Base-by-base conservation (phyloP, 2,329 filamentous ascomycete genomes). In the Lachnellula willkommii region DNA sequence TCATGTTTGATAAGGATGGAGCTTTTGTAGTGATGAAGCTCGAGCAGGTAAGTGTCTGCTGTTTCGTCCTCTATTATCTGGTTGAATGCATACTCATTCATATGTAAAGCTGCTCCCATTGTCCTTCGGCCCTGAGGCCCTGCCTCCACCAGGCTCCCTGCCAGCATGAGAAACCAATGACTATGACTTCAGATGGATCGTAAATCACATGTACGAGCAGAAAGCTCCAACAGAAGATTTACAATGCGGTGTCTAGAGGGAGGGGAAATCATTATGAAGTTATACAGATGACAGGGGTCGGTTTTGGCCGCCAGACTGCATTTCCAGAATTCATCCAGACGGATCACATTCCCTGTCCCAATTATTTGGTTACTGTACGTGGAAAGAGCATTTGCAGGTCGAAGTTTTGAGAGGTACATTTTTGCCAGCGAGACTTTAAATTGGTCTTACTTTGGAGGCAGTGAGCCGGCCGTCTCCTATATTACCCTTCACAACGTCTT, bases 1-100 rank as follows among this genome's bases (percentile, higher is more conserved):
- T 96, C 70, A 95, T 97, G 93, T 95, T 95, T 72, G 91, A 95
- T 71, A 87, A 85, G 70, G 81, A 91, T 60, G 87, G 85, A 2
- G 81, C 86, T 58, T 91, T 80, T 65, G 76, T 83, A n/a, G 82
- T 89, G 24, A 77, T 84, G 74, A 87, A 78, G 24, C 75, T 95
- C 55, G 83, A 84, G 61, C 79, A 90, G 74, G 83, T 85, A 68
- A 66, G 76, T 66, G 7, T 32, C 50, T 54, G 5, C 26, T 49
- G n/a, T 36, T 28, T 28, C n/a, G 14, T 45, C 15, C 4, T 5
- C 26, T 17, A 35, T 20, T 53, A 17, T 52, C n/a, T 24, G 20
- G n/a, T 6, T 12, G 26, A 11, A 50, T 39, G 32, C 37, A 56
- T 15, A n/a, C 43, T 24, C n/a, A 28, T 46, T n/a, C 28, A 17